Percentiles rank a stretch among this genome's conserved stretches.
These are phyloP conservation scores for Alloascoidea africana DNA, from an alignment of 805 yeast species.

Conservation along the genomic window DNA sequence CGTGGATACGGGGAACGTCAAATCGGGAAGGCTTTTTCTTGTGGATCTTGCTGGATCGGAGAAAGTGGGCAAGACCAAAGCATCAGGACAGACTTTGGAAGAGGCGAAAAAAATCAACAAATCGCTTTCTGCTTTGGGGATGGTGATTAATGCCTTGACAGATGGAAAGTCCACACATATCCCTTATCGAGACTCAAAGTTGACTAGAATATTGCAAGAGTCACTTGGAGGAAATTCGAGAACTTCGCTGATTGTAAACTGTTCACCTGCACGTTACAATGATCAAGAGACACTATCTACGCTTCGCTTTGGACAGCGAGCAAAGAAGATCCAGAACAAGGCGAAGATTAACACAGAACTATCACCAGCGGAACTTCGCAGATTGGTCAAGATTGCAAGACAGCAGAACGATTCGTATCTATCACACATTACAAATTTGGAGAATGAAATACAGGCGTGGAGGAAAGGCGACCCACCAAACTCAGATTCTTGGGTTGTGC, in stretches of 20 bases:
- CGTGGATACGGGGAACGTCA: conserved; percentile 34
- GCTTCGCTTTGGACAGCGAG: conserved; percentile 59
- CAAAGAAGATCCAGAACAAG: conserved; percentile 49
- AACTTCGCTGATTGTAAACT: conserved; percentile 57
- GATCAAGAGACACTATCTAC: conserved; percentile 56
- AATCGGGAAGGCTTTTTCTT: conserved; percentile 48
- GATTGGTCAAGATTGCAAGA: conserved; percentile 18
- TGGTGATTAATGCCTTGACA: conserved; percentile 66
- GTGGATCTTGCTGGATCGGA: conserved; percentile 88
- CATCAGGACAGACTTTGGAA: conserved; percentile 56
- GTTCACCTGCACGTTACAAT: conserved; percentile 47
- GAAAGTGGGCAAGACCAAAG: conserved; percentile 64
- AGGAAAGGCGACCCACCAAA: conserved; percentile 18
- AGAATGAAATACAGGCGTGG: conserved; percentile 24
- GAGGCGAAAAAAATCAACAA: conserved; percentile 78
- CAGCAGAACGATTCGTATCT: conserved; percentile 13
- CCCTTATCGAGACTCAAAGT: conserved; percentile 66
- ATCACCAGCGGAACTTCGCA: conserved; percentile 31
- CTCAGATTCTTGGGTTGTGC: conserved; percentile 12
- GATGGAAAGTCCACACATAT: conserved; percentile 50
- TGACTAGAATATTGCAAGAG: conserved; percentile 66
- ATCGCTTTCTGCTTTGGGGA: conserved; percentile 64
- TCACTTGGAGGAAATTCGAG: conserved; percentile 74
- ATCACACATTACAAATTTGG: conserved; percentile 23
- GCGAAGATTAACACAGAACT: conserved; percentile 51